phyloP scores from a whole-genome alignment of 257 asterid species.

The Fraxinus pennsylvanica region DNA sequence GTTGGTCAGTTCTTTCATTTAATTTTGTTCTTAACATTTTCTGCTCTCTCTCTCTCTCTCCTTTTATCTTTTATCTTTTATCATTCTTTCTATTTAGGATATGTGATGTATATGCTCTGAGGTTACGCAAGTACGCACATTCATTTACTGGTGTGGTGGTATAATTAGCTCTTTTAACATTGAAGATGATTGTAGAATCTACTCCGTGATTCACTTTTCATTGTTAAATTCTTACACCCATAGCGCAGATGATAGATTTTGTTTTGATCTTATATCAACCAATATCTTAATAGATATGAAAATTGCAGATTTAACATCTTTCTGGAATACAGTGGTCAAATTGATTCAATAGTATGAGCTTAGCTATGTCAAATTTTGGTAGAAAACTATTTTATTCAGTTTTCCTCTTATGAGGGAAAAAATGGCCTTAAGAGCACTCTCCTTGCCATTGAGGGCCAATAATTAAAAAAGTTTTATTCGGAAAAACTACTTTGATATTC shows the following conservation, averaged over 20 bases:
- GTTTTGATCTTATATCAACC: no score
- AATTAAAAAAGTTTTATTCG: neutral
- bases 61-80: no score
- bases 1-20: conserved; percentile 62
- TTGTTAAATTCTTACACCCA: neutral
- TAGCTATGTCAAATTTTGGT: neutral
- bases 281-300: no score
- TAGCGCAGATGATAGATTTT: no score
- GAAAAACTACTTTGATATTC: neutral
- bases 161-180: neutral
- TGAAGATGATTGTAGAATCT: neutral
- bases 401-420: neutral
- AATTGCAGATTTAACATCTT: no score
- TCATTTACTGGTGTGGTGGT: neutral
- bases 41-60: neutral
- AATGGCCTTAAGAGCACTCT: neutral
- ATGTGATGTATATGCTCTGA: neutral
- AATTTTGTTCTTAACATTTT: conserved; percentile 1
- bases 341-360: no score
- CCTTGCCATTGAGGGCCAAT: neutral
- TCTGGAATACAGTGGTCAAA: no score
- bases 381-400: neutral
- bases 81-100: neutral
- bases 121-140: neutral
- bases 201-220: conserved; percentile 1